phyloP scores from a whole-genome alignment of 768 basidiomycete genomes.

The Suillus paluster region DNA sequence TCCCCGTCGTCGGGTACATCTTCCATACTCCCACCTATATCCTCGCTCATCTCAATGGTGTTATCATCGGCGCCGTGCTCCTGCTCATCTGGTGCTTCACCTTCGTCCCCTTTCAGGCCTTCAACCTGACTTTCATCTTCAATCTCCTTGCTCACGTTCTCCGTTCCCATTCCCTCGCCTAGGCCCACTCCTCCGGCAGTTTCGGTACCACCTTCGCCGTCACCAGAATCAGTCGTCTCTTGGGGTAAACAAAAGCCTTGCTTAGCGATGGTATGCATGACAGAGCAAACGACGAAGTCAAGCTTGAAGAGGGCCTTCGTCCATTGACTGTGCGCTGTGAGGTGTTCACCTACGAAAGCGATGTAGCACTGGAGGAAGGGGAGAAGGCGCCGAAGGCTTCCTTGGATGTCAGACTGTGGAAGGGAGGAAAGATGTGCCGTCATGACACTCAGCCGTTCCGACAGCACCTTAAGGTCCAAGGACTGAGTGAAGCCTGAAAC shows the following conservation, averaged over 20 bases:
- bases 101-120: constrained; percentile 76
- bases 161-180: constrained; percentile 82
- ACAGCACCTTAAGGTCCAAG: constrained; percentile 51
- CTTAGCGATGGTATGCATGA: constrained; percentile 72
- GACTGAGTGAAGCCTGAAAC: constrained; percentile 51
- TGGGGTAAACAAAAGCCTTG: constrained; percentile 94
- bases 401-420: constrained; percentile 36
- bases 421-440: constrained; percentile 44
- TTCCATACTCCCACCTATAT: constrained; percentile 86
- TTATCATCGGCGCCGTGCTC: constrained; percentile 60
- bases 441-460: constrained; percentile 43
- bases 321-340: constrained; percentile 65
- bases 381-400: constrained; percentile 49
- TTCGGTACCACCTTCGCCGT: constrained; percentile 51
- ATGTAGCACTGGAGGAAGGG: constrained; percentile 80
- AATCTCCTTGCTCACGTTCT: constrained; percentile 93
- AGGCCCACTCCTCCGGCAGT: constrained; percentile 77
- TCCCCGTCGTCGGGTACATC: constrained; percentile 74
- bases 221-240: constrained; percentile 62
- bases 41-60: constrained; percentile 89
- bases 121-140: constrained; percentile 97
- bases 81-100: constrained; percentile 39
- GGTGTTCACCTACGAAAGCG: constrained; percentile 56
- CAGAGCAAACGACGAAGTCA: constrained; percentile 72
- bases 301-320: constrained; percentile 85